A percentile compares a stretch with the other conserved stretches of the same genome.
Conservation (phyloP, 2,329 filamentous ascomycete species). For the Elsinoe ampelina region DNA sequence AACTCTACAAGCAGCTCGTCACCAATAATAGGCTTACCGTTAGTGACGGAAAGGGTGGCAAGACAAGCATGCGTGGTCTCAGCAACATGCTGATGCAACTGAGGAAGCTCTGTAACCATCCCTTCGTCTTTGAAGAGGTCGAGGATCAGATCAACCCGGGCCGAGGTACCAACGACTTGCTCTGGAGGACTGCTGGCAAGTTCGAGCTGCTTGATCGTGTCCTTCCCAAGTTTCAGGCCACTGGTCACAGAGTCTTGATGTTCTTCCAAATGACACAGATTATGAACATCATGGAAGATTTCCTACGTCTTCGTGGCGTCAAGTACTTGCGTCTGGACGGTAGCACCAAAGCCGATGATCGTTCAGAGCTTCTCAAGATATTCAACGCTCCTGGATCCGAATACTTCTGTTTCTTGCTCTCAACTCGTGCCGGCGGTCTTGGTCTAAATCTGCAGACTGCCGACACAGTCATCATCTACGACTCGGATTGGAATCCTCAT, state of each 20-base stretch:
- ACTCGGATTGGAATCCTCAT: constrained; percentile 99
- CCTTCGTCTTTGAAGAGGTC: constrained; percentile 95
- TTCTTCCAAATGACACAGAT: constrained; percentile 99
- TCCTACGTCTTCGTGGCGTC: constrained; percentile 72
- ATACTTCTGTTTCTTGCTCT: constrained; percentile 98
- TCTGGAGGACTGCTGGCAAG: constrained; percentile 95
- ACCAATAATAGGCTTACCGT: constrained; percentile 92
- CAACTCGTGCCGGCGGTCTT: constrained; percentile 93
- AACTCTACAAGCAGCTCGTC: constrained; percentile 94
- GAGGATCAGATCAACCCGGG: constrained; percentile 96
- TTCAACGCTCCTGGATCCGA: constrained; percentile 88
- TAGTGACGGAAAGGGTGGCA: constrained; percentile 89
- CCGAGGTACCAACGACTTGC: constrained; percentile 77
- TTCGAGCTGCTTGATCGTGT: constrained; percentile 92
- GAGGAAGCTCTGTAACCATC: constrained; percentile 97
- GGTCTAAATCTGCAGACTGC: constrained; percentile 95
- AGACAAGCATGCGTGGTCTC: constrained; percentile 83
- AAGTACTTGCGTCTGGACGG: constrained; percentile 89
- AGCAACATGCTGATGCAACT: constrained; percentile 99
- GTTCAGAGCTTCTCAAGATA: constrained; percentile 75
- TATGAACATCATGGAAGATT: constrained; percentile 99
- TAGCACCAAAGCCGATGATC: constrained; percentile 94
- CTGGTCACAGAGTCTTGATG: constrained; percentile 93
- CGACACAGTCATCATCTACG: constrained; percentile 98
- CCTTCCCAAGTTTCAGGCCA: constrained; percentile 83